These are phyloP conservation scores for Malus sylvestris DNA, from an alignment of 306 rosid species.

Conservation along the genomic window DNA sequence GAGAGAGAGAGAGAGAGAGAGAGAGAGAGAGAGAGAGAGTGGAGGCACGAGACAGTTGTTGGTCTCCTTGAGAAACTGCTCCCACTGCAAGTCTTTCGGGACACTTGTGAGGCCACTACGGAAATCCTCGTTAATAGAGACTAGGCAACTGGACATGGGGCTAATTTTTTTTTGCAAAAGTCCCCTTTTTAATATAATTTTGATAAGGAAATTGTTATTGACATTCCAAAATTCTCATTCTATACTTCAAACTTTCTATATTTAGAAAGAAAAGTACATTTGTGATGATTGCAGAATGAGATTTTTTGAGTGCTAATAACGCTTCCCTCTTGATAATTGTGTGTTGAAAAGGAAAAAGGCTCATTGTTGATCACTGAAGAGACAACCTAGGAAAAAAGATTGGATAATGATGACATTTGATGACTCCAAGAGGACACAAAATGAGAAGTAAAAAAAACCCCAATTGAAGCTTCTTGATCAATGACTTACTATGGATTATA, in stretches of 20 bases:
- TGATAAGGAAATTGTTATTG: too few species aligned
- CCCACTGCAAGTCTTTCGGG: slow-evolving; percentile 34
- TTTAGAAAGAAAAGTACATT: too few species aligned
- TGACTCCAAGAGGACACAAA: background rate
- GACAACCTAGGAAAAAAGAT: background rate
- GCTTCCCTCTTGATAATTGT: background rate
- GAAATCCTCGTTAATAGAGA: background rate
- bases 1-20: background rate
- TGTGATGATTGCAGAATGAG: too few species aligned
- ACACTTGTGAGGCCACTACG: slow-evolving; percentile 27
- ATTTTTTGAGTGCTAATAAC: too few species aligned
- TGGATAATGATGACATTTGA: background rate
- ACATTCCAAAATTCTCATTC: too few species aligned
- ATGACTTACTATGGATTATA: background rate
- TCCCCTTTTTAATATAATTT: background rate
- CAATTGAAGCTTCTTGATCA: background rate
- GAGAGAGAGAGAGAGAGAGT: too few species aligned
- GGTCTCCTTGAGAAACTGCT: slow-evolving; percentile 35
- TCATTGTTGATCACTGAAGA: background rate
- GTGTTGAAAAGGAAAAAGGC: background rate
- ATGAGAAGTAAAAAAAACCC: too few species aligned
- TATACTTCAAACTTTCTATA: too few species aligned
- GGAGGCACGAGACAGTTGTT: slow-evolving; percentile 23
- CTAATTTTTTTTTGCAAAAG: background rate
- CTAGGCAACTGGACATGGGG: background rate